A percentile compares a stretch with the other conserved stretches of the same genome.
Conservation (phyloP, 2,329 filamentous ascomycete species). For the Aspergillus sp. region DNA sequence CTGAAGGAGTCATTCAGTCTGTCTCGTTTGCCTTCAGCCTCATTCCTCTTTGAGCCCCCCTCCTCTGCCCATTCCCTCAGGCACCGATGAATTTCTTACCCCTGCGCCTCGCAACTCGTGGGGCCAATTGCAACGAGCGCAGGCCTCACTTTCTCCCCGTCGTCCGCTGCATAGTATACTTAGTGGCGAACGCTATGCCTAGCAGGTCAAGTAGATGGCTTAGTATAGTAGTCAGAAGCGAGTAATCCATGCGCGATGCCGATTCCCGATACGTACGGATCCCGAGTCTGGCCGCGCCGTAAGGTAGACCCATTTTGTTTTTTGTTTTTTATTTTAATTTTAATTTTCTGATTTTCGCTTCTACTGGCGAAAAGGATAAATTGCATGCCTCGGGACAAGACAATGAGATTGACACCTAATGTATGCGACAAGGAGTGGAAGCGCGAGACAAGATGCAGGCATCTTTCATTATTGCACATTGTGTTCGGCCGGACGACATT, state of each 20-base stretch:
- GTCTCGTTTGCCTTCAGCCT: neutral
- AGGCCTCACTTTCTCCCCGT: conserved; percentile 8
- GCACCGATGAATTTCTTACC: conserved; percentile 5
- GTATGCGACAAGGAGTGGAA: neutral
- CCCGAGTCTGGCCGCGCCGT: neutral
- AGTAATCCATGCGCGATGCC: neutral
- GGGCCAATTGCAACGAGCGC: conserved; percentile 13
- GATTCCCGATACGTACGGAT: neutral
- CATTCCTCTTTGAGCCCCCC: neutral
- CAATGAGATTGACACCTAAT: neutral
- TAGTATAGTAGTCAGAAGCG: neutral
- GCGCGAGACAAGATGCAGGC: neutral
- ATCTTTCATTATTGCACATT: neutral
- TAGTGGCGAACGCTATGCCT: conserved; percentile 2
- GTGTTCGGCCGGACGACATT: neutral
- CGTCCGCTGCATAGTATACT: neutral
- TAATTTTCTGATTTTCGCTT: no score
- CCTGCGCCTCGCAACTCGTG: conserved; percentile 17
- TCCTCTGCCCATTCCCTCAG: neutral
- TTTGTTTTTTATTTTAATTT: no score
- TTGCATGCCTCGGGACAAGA: neutral
- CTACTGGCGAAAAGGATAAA: no score
- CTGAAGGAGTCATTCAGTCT: neutral
- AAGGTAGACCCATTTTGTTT: neutral
- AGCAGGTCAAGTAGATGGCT: neutral